These are phyloP conservation scores for Cyamopsis tetragonoloba DNA, from an alignment of 306 rosid genomes.

Conservation along the genomic window DNA sequence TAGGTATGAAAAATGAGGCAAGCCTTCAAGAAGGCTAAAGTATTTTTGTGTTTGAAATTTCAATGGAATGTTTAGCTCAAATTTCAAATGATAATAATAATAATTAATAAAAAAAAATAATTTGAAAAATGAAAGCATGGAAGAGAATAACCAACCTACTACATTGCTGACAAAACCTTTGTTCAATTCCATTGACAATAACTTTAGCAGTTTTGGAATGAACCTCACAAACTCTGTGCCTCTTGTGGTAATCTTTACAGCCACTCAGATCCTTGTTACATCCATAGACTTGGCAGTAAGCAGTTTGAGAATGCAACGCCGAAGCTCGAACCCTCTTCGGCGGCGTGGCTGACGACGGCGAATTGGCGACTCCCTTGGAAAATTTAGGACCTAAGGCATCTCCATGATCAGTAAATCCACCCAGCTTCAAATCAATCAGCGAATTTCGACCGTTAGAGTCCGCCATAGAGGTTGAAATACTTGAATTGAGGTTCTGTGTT, in stretches of 20 bases:
- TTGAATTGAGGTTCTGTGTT: slow-evolving; percentile 49
- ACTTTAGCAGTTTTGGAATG: slow-evolving; percentile 88
- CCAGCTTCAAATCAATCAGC: slow-evolving; percentile 71
- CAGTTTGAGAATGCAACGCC: slow-evolving; percentile 39
- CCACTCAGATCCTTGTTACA: slow-evolving; percentile 76
- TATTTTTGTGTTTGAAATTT: neutral
- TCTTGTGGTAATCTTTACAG: slow-evolving; percentile 83
- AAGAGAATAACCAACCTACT: slow-evolving; percentile 58
- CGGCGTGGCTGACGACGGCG: slow-evolving; percentile 50
- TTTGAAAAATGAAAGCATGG: neutral
- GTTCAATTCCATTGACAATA: slow-evolving; percentile 70
- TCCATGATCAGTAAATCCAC: slow-evolving; percentile 54
- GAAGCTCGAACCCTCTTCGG: slow-evolving; percentile 52
- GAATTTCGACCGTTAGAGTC: slow-evolving; percentile 55
- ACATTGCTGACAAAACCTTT: slow-evolving; percentile 93
- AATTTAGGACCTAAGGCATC: slow-evolving; percentile 34
- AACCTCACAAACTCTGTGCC: slow-evolving; percentile 88
- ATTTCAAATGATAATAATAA: no score
- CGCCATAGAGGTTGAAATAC: slow-evolving; percentile 49
- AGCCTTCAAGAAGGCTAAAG: neutral
- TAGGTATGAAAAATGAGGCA: neutral
- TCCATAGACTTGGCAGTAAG: slow-evolving; percentile 77
- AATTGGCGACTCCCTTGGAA: slow-evolving; percentile 33
- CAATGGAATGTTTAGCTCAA: neutral
- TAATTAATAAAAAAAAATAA: neutral